Base-by-base conservation (phyloP, 805 yeast species). In the Nakazawaea holstii region DNA sequence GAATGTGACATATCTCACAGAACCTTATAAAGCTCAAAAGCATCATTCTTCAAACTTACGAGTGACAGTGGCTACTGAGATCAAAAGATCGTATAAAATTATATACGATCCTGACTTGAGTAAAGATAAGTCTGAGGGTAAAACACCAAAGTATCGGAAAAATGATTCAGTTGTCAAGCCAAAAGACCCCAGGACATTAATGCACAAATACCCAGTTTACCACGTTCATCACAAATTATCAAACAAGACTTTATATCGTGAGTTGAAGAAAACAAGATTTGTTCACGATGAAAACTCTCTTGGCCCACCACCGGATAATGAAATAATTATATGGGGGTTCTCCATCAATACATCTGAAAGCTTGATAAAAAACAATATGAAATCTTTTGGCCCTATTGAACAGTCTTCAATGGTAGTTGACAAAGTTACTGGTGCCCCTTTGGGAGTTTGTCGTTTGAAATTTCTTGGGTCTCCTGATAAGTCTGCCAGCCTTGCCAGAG, bases 391-490 rank as follows among this genome's bases (percentile, higher is more conserved):
- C 3, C 74, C 73, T 29, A 71, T 90, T 4, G 70, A 74, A 27
- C 80, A 78, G 35, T 65, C 84, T 42, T 76, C 77, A 49, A 70
- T 80, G 50, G 69, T 83, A 8, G 77, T 74, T 48, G 94, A 90
- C 58, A 87, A 92, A 0, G 69, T 72, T 20, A 81, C 87, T 39
- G 96, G 90, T 2, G 84, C 82, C 15, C 91, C 95, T 0, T 62
- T 90, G 36, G 94, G 95, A 8, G 68, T 89, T 20, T 84, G 84
- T 43, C 66, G 77, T 17, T 68, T 88, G 45, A 70, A 75, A 49
- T 90, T 75, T 63, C 82, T 73, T 49, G 87, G 88, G 2, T 68
- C 79, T 14, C 49, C 62, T n/a, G 75, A 71, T 24, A 54, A 58
- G n/a, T 77, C 84, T 1, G 74, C 73, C 31, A 59, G 58, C 38